Evolutionary conservation across 1,284 basidiomycete species (phyloP).

Genomic region (Leccinum fuscescens): DNA sequence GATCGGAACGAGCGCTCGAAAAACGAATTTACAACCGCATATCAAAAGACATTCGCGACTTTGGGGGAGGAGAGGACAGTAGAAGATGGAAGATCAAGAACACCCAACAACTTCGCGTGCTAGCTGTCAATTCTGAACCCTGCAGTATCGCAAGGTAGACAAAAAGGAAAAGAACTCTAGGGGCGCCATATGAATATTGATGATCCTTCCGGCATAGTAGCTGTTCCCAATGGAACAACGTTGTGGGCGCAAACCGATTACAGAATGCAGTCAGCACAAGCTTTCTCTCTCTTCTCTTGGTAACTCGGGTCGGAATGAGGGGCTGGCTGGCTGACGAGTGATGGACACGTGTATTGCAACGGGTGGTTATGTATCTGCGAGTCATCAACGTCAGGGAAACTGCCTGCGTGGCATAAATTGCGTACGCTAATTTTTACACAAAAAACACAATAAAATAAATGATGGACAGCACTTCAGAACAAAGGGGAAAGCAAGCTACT

Average conservation of each 20-base stretch:
- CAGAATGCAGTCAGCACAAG: conserved; percentile 7
- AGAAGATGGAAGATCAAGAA: background rate
- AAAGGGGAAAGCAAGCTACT: conserved; percentile 10
- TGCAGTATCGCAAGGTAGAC: background rate
- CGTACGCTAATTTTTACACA: background rate
- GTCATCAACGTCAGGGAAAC: background rate
- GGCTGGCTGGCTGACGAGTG: background rate
- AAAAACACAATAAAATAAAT: conserved; percentile 2
- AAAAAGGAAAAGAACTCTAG: background rate
- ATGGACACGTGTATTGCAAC: background rate
- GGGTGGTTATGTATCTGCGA: background rate
- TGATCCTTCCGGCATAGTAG: conserved; percentile 28
- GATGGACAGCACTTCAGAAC: background rate
- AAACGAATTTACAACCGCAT: background rate
- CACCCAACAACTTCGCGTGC: background rate
- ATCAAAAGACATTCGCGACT: background rate
- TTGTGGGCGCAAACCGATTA: conserved; percentile 19
- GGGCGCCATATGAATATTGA: conserved; percentile 4
- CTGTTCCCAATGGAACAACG: background rate
- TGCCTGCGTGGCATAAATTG: background rate
- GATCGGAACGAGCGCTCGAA: background rate
- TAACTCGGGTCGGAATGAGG: background rate
- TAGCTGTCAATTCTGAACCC: background rate
- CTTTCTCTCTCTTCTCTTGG: background rate
- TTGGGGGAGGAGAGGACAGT: background rate